Evolutionary conservation across 495 filamentous ascomycete genomes (phyloP), one percentile per base, ranked within the genome.

Genomic region (Chaetomium fimeti): DNA sequence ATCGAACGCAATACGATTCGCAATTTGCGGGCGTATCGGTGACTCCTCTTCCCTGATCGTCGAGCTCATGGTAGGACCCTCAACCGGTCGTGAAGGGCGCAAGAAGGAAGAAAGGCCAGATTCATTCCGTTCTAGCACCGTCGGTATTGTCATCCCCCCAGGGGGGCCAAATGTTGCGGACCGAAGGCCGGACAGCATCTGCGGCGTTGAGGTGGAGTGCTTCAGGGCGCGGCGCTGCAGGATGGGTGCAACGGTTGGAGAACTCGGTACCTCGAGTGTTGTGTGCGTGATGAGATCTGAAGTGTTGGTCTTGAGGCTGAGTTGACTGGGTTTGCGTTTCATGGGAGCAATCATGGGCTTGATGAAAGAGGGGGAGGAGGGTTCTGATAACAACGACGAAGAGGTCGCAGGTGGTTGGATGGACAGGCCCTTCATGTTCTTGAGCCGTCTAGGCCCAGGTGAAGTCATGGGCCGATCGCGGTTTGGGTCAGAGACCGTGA

Each of bases 391-490:
- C 55, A 80, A 66, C 2, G 75, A 76, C 2, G 74, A 72, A 29
- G 62, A 81, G 78, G 70, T 77, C 9, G 85, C 81, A 16, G 89
- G 86, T 53, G 95, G 90, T 63, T 94, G 91, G 62, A 98, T 84
- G 1, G 92, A 96, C 5, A 98, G 81, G 56, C 93, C 93, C 75
- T 98, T 98, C 70, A 93, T 87, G 74, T 98, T 98, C 57, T 92
- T 88, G 32, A 87, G 84, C 72, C 91, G 89, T 72, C 87, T 82
- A 2, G 92, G 91, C 5, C 87, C 89, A n/a, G 83, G 81, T 42
- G 85, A 86, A n/a, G 83, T 84, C 82, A 83, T 84, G 13, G 83
- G 83, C 52, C 83, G 73, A 64, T 82, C 82, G 18, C 57, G 67
- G 53, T 38, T 73, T 20, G 71, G 61, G 38, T 75, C 76, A 65